phyloP scores from a whole-genome alignment of 768 basidiomycete genomes.

The Rhodosporidiobolus odoratus region DNA sequence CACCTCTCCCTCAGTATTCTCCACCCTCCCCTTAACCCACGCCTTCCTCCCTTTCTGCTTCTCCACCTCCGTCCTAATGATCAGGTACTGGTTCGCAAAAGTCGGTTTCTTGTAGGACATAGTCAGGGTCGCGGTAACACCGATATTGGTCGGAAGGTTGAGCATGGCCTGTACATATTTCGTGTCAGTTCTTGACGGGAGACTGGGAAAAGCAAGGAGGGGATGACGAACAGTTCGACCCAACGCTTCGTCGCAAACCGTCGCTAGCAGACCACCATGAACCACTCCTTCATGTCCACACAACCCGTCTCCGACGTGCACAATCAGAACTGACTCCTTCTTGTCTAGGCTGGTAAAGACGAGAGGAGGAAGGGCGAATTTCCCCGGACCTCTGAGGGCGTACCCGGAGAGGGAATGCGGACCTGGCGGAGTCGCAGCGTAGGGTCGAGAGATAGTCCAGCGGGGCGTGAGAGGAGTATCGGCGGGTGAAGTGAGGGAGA shows the following conservation, averaged over 20 bases:
- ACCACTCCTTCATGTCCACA: slow-evolving; percentile 74
- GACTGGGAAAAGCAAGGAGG: not conserved
- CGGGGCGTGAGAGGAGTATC: slow-evolving; percentile 48
- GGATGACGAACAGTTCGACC: slow-evolving; percentile 61
- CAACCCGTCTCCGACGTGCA: slow-evolving; percentile 77
- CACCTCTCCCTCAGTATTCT: not conserved
- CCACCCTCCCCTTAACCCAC: slow-evolving; percentile 44
- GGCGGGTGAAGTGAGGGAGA: not conserved
- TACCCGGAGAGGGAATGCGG: slow-evolving; percentile 81
- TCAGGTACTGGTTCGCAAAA: slow-evolving; percentile 61
- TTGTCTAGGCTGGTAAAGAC: slow-evolving; percentile 71
- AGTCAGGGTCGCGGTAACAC: slow-evolving; percentile 80
- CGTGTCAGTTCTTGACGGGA: too few relatives aligned
- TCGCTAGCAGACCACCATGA: slow-evolving; percentile 87
- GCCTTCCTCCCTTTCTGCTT: not conserved
- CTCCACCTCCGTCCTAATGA: slow-evolving; percentile 43
- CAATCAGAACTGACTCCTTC: slow-evolving; percentile 61
- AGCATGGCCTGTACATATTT: slow-evolving; percentile 59
- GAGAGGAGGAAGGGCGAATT: slow-evolving; percentile 72
- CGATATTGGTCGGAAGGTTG: slow-evolving; percentile 81
- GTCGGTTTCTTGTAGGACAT: slow-evolving; percentile 74
- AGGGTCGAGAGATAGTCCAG: slow-evolving; percentile 60
- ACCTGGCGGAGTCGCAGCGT: slow-evolving; percentile 64
- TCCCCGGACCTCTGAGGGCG: slow-evolving; percentile 78
- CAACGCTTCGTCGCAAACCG: slow-evolving; percentile 77